Percentiles rank a stretch among this genome's conserved stretches.
These are phyloP conservation scores for Hemileia vastatrix DNA, from an alignment of 1,284 basidiomycete species.

Conservation along the genomic window DNA sequence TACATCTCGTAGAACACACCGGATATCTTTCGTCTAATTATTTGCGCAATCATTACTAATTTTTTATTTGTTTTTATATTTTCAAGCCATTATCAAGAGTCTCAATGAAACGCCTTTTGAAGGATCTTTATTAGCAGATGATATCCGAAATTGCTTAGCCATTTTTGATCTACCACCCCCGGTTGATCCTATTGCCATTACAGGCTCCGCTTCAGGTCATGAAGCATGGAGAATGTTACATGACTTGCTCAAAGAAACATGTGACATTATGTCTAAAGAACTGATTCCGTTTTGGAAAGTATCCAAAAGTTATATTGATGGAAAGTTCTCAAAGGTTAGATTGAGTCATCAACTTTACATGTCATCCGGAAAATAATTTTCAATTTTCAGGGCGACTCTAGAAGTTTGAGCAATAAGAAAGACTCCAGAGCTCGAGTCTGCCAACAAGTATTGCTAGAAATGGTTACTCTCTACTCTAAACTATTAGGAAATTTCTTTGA, in stretches of 20 bases:
- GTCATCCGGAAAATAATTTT: neutral
- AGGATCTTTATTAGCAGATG: constrained; percentile 29
- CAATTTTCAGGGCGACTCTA: neutral
- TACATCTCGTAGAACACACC: constrained; percentile 23
- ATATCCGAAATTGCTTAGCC: constrained; percentile 16
- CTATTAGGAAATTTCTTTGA: constrained; percentile 81
- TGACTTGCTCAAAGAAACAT: constrained; percentile 52
- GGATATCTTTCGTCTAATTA: constrained; percentile 7
- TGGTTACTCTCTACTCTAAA: constrained; percentile 76
- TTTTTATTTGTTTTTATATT: constrained; percentile 57
- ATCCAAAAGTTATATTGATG: constrained; percentile 78
- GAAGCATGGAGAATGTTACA: constrained; percentile 72
- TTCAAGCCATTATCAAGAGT: constrained; percentile 52
- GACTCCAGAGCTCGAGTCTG: constrained; percentile 39
- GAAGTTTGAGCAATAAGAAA: constrained; percentile 29
- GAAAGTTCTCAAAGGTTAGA: constrained; percentile 70
- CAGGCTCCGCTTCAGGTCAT: constrained; percentile 57
- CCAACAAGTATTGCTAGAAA: constrained; percentile 70
- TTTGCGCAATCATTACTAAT: constrained; percentile 37
- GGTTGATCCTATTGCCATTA: constrained; percentile 23
- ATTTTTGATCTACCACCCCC: constrained; percentile 24
- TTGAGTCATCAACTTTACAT: constrained; percentile 10
- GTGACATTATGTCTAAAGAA: constrained; percentile 51
- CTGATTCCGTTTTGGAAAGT: constrained; percentile 92
- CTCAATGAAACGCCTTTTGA: constrained; percentile 33